phyloP scores from a whole-genome alignment of 1,284 basidiomycete species.

The Ganoderma meredithae region DNA sequence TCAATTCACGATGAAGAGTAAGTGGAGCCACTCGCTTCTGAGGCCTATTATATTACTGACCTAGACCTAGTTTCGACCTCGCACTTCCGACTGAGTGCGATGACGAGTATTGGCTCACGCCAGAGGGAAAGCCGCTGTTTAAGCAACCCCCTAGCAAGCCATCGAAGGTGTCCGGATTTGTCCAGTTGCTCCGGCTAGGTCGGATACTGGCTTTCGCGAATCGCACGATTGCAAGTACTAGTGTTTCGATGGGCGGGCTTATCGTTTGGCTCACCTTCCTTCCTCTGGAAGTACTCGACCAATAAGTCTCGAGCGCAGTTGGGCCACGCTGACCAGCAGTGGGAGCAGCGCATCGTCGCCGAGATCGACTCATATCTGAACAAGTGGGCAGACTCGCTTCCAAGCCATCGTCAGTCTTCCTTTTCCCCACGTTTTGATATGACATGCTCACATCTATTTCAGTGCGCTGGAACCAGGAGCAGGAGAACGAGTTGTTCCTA shows the following conservation, averaged over 20 bases:
- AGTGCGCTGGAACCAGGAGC: slow-evolving; percentile 65
- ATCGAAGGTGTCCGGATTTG: slow-evolving; percentile 55
- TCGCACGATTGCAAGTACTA: slow-evolving; percentile 53
- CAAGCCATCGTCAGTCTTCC: slow-evolving; percentile 29
- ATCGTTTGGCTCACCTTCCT: no score
- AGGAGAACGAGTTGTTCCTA: slow-evolving; percentile 64
- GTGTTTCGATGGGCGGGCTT: no score
- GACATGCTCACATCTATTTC: no score
- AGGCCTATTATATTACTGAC: no score
- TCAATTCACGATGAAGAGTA: no score
- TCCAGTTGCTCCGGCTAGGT: slow-evolving; percentile 57
- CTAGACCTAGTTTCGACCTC: slow-evolving; percentile 56
- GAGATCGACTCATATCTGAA: slow-evolving; percentile 36
- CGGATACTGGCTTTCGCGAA: slow-evolving; percentile 61
- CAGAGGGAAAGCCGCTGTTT: slow-evolving; percentile 49
- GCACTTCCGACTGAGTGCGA: slow-evolving; percentile 66
- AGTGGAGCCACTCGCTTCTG: not conserved
- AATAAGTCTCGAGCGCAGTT: slow-evolving; percentile 29
- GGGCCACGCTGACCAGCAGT: slow-evolving; percentile 30
- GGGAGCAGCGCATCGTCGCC: slow-evolving; percentile 35
- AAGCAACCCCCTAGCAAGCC: slow-evolving; percentile 55
- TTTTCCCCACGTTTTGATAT: no score
- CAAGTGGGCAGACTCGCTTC: slow-evolving; percentile 33
- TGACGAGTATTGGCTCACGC: slow-evolving; percentile 67
- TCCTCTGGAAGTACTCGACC: slow-evolving; percentile 28